phyloP scores from a whole-genome alignment of 495 filamentous ascomycete genomes.

The Aspergillus panamensis region DNA sequence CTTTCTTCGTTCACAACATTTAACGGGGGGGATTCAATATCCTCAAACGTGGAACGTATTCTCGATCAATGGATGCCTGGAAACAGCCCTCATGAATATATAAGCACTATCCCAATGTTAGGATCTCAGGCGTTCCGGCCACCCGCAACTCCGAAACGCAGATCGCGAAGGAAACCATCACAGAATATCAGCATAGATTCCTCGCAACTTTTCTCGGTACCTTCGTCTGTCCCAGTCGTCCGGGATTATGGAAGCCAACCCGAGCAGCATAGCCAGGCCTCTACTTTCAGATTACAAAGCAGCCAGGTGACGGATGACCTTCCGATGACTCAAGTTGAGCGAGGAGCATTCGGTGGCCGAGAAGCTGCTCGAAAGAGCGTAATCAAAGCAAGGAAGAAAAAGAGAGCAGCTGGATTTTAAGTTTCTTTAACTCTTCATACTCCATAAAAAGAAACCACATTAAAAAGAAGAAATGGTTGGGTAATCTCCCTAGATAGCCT shows the following conservation, averaged over 20 bases:
- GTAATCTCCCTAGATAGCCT: too few relatives aligned
- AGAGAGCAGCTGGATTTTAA: conserved; percentile 44
- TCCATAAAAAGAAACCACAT: not conserved
- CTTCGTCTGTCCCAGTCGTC: conserved; percentile 27
- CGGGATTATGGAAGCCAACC: conserved; percentile 42
- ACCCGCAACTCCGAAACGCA: conserved; percentile 23
- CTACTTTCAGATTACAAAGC: conserved; percentile 25
- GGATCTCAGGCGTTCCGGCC: conserved; percentile 23
- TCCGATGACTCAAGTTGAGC: conserved; percentile 46
- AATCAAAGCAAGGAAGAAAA: conserved; percentile 38
- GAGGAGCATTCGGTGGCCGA: conserved; percentile 39
- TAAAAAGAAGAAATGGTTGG: too few relatives aligned
- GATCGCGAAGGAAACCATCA: conserved; percentile 25
- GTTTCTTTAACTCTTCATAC: too few relatives aligned
- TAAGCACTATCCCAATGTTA: conserved; percentile 23
- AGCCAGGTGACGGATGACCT: conserved; percentile 37
- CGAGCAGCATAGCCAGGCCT: conserved; percentile 19
- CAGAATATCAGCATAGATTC: conserved; percentile 19
- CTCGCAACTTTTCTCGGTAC: conserved; percentile 21
- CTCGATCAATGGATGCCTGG: conserved; percentile 45
- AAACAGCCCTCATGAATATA: conserved; percentile 35
- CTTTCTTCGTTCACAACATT: conserved; percentile 36
- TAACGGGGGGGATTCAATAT: conserved; percentile 22
- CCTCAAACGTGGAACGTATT: conserved; percentile 30
- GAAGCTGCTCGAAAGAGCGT: conserved; percentile 26